A percentile compares a stretch with the other conserved stretches of the same genome.
Evolutionary conservation across 768 basidiomycete species (phyloP).

Genomic region (Kwoniella dendrophila): DNA sequence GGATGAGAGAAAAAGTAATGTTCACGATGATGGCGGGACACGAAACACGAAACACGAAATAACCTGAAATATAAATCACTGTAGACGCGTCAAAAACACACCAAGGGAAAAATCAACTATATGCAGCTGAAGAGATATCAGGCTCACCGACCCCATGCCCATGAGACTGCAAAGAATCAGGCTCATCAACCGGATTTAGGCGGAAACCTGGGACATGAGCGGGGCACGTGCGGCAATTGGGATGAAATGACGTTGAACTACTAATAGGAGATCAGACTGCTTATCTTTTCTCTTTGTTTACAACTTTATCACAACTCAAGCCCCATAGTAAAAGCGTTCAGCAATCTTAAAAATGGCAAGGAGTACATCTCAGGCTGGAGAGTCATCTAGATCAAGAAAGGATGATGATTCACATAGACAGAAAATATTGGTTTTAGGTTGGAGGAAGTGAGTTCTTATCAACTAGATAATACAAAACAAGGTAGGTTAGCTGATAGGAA

Average conservation of each 20-base stretch:
- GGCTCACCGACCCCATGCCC: not conserved
- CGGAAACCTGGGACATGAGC: not conserved
- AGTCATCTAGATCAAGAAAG: constrained; percentile 35
- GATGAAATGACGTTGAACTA: not conserved
- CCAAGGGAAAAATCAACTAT: not conserved
- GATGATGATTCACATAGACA: constrained; percentile 34
- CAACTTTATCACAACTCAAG: no score
- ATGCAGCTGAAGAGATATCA: not conserved
- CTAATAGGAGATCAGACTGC: not conserved
- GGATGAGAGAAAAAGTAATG: constrained; percentile 3
- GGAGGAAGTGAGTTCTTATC: constrained; percentile 44
- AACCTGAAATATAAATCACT: no score
- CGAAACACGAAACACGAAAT: no score
- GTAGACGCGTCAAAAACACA: constrained; percentile 1
- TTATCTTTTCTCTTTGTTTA: not conserved
- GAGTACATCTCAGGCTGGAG: constrained; percentile 18
- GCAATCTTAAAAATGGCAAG: not conserved
- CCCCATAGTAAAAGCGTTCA: not conserved
- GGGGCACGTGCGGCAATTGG: not conserved
- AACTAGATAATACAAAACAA: not conserved
- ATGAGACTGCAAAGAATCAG: not conserved
- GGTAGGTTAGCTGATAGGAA: constrained; percentile 2
- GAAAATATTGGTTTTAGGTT: constrained; percentile 52
- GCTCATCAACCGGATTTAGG: not conserved
- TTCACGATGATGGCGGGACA: constrained; percentile 2